Base-by-base conservation (phyloP, 331 rosid species). In the Phaseolus coccineus region DNA sequence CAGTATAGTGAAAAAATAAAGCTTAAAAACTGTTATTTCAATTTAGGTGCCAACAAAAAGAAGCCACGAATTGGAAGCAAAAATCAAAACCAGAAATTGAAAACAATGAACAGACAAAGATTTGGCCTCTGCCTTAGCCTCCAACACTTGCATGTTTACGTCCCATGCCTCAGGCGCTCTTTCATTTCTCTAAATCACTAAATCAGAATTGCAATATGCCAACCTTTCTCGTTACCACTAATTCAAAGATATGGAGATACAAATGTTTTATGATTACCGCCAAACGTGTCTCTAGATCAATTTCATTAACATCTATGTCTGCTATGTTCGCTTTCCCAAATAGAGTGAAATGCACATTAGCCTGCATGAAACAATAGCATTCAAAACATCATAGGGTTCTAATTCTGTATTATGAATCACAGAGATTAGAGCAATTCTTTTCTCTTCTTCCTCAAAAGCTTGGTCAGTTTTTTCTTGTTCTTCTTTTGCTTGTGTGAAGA, bases 311-410 rank as follows among this genome's bases (percentile, higher is more conserved):
- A 81, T 91, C 90, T 74, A 96, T 13, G 44, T 89, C 97, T 50
- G 86, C 90, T 47, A 89, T 81, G 85, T 89, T 96, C 85, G 93
- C 99, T 83, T 93, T 96, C 79, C 99, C 99, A 80, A 93, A 93
- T 47, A 96, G 76, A 2, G 83, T 83, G 80, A 93, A 88, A 70
- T 82, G 94, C 80, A 96, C 94, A 0, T 94, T 91, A 10, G 91
- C 99, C 99, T 96, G 98, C 90, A 91, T 28, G 73, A 87, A 86
- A 81, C 73, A 68, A 28, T 55, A 76, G 85, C 80, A 55, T 81
- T 65, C 28, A 58, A 40, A 79, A 42, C 77, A 74, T 77, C 80
- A 48, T 57, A 12, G 14, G 80, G 55, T 73, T 78, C 90, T 42
- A 74, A 68, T 37, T 83, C 83, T 22, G 57, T 14, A 64, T 46